Evolutionary conservation across 495 filamentous ascomycete species (phyloP).

Genomic region (Letharia columbiana): DNA sequence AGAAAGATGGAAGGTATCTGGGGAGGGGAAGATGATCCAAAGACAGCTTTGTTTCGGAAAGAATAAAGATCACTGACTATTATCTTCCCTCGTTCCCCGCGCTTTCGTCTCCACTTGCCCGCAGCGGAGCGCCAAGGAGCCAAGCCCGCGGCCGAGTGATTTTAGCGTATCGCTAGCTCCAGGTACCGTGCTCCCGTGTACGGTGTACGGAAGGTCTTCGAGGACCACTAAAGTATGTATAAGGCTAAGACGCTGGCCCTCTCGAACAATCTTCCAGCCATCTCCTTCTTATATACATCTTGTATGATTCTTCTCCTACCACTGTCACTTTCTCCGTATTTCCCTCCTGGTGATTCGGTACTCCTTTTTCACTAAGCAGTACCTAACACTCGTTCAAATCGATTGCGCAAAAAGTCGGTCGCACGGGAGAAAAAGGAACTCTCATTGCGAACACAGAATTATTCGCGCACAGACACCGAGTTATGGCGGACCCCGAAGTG

Average conservation of each 20-base stretch:
- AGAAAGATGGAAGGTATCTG: not conserved
- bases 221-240: too few relatives aligned
- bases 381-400: not conserved
- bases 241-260: too few relatives aligned
- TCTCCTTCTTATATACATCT: not conserved
- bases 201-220: too few relatives aligned
- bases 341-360: not conserved
- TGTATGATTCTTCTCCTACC: not conserved
- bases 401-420: not conserved
- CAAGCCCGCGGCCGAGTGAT: constrained; percentile 10
- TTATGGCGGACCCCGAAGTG: constrained; percentile 26
- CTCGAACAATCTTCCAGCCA: constrained; percentile 6
- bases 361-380: not conserved
- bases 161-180: constrained; percentile 8
- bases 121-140: not conserved
- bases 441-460: not conserved
- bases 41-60: not conserved
- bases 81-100: not conserved
- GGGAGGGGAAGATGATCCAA: not conserved
- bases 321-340: not conserved
- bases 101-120: not conserved
- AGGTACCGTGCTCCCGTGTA: not conserved
- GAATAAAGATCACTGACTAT: too few relatives aligned
- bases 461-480: not conserved
- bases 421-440: not conserved